Evolutionary conservation across 441 rosid genomes (phyloP).

Genomic region (Oxalis stricta): DNA sequence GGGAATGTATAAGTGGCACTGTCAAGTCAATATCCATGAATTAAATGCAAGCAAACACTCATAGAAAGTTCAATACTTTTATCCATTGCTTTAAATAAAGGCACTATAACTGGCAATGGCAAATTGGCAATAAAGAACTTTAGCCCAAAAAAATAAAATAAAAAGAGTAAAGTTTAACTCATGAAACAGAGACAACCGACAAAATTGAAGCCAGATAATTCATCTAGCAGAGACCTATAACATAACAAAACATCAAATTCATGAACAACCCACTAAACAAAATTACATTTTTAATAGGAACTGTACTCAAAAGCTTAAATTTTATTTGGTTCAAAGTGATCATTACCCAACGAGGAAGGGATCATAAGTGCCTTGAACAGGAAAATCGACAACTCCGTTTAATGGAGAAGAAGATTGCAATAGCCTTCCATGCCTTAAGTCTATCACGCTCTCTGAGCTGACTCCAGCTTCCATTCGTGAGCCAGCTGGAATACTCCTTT

Average conservation of each 20-base stretch:
- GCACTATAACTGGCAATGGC: neutral
- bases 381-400: constrained; percentile 67
- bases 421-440: constrained; percentile 61
- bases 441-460: constrained; percentile 53
- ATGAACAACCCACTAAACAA: neutral
- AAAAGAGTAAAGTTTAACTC: neutral
- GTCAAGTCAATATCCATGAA: neutral
- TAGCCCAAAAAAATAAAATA: neutral
- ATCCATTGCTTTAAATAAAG: neutral
- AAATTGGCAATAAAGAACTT: neutral
- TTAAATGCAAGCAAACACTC: neutral
- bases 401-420: constrained; percentile 25
- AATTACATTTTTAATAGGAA: neutral
- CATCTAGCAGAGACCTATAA: neutral
- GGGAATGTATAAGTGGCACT: no score
- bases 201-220: no score
- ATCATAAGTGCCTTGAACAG: constrained; percentile 70
- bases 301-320: no score
- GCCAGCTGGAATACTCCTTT: constrained; percentile 54
- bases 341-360: constrained; percentile 82
- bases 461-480: constrained; percentile 33
- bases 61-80: neutral
- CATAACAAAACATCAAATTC: neutral
- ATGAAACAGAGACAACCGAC: no score
- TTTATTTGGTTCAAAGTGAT: no score